A percentile compares a stretch with the other conserved stretches of the same genome.
Evolutionary conservation across 108 stramenopile species (phyloP).

Genomic region (Nannochloropsis salina): DNA sequence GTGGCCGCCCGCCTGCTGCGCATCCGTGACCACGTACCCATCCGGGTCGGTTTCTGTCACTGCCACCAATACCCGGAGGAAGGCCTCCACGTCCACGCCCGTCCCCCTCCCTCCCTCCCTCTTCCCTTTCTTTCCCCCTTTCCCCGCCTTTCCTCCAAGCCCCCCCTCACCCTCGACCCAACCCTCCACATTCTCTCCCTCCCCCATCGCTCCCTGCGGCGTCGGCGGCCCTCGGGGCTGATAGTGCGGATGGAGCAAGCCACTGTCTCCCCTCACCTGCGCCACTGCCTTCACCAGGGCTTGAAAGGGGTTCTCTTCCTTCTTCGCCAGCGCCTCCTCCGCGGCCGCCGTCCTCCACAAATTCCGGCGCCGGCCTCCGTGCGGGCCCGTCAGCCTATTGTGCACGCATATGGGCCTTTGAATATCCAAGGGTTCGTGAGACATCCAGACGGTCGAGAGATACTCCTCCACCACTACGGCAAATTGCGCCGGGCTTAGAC

Average conservation of each 20-base stretch:
- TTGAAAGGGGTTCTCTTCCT: not conserved
- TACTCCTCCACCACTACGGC: not conserved
- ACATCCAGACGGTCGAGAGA: not conserved
- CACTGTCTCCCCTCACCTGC: not conserved
- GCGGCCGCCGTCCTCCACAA: not conserved
- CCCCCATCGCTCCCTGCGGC: not conserved
- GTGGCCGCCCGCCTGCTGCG: not conserved
- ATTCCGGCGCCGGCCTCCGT: not conserved
- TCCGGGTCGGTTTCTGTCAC: not conserved
- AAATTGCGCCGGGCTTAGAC: not conserved
- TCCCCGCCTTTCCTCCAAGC: not conserved
- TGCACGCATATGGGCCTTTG: not conserved
- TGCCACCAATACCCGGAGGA: not conserved
- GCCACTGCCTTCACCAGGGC: not conserved
- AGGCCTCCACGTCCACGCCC: not conserved
- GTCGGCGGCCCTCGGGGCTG: not conserved
- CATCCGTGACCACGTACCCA: not conserved
- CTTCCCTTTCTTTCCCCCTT: not conserved
- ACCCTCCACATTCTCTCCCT: not conserved
- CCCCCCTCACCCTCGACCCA: not conserved
- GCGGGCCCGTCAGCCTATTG: not conserved
- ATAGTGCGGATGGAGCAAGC: not conserved
- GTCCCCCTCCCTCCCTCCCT: not conserved
- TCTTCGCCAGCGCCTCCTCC: not conserved
- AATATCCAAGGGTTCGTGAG: not conserved